Conservation (phyloP, 768 basidiomycete genomes). For the Phanerochaete carnosa region DNA sequence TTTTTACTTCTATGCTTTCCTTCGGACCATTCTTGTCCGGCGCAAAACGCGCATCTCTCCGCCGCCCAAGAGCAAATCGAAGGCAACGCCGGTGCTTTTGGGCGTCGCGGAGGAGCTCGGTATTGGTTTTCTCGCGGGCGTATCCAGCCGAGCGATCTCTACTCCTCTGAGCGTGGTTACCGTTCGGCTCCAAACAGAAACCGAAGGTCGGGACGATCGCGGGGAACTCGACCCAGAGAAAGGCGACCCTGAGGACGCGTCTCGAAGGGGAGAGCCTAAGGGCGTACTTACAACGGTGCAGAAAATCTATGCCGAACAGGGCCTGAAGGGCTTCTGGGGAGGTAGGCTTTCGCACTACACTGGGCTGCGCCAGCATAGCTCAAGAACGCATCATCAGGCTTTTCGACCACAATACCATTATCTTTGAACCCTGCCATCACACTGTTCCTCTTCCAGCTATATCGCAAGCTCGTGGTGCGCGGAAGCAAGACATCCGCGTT, state of each 20-base stretch:
- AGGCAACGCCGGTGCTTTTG: conserved; percentile 18
- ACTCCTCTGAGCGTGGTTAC: conserved; percentile 57
- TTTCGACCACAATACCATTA: conserved; percentile 45
- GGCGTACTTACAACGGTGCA: conserved; percentile 28
- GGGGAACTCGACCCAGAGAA: conserved; percentile 13
- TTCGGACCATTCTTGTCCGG: conserved; percentile 39
- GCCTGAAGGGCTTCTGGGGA: conserved; percentile 54
- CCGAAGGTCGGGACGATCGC: conserved; percentile 31
- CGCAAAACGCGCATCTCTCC: conserved; percentile 18
- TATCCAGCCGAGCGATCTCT: conserved; percentile 50
- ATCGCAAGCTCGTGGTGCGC: conserved; percentile 36
- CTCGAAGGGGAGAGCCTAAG: conserved; percentile 8
- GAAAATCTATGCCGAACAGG: conserved; percentile 45
- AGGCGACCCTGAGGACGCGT: conserved; percentile 8
- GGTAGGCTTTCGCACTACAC: conserved; percentile 29
- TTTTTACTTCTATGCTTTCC: conserved; percentile 54
- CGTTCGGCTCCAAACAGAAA: conserved; percentile 47
- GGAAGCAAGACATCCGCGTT: conserved; percentile 20
- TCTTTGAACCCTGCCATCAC: conserved; percentile 59
- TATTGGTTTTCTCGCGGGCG: conserved; percentile 55
- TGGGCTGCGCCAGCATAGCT: background rate
- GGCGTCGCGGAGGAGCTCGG: conserved; percentile 46
- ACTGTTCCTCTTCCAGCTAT: conserved; percentile 49
- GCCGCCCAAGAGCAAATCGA: background rate
- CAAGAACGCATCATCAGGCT: conserved; percentile 28